Conservation (phyloP, 176 grass and related monocot genomes). For the Musa acuminata region DNA sequence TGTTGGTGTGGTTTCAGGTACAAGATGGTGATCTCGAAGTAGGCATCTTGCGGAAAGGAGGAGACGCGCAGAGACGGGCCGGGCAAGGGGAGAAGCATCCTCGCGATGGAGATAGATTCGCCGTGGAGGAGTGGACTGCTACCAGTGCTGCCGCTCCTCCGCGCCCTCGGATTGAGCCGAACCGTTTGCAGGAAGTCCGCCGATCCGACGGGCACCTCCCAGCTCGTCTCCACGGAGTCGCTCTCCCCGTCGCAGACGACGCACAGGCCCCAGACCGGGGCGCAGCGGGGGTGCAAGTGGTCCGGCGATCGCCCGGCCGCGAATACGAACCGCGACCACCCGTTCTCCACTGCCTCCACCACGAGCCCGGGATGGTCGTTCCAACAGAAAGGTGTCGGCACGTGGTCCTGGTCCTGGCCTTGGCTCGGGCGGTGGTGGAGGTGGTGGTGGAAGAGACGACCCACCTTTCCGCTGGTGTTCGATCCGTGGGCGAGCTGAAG, state of each 20-base stretch:
- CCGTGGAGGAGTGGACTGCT: constrained; percentile 20
- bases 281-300: constrained; percentile 17
- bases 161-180: constrained; percentile 46
- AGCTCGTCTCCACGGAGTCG: constrained; percentile 34
- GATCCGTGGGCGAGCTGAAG: constrained; percentile 29
- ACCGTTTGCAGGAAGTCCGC: constrained; percentile 81
- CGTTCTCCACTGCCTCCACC: constrained; percentile 70
- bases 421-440: constrained; percentile 28
- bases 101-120: neutral
- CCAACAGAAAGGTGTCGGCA: constrained; percentile 52
- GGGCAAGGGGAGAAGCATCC: constrained; percentile 70
- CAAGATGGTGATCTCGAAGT: constrained; percentile 87
- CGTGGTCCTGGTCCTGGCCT: neutral
- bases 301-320: constrained; percentile 22
- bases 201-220: constrained; percentile 51
- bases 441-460: constrained; percentile 55
- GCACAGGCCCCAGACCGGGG: constrained; percentile 30
- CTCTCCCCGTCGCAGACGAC: constrained; percentile 36
- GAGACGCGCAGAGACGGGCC: constrained; percentile 52
- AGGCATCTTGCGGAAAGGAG: constrained; percentile 82
- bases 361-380: constrained; percentile 57
- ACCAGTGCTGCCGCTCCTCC: constrained; percentile 27
- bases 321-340: constrained; percentile 82
- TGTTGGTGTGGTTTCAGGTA: constrained; percentile 39
- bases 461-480: constrained; percentile 28